Evolutionary conservation across 148 eudicot genomes (phyloP).

Genomic region (Suaeda aralocaspica): DNA sequence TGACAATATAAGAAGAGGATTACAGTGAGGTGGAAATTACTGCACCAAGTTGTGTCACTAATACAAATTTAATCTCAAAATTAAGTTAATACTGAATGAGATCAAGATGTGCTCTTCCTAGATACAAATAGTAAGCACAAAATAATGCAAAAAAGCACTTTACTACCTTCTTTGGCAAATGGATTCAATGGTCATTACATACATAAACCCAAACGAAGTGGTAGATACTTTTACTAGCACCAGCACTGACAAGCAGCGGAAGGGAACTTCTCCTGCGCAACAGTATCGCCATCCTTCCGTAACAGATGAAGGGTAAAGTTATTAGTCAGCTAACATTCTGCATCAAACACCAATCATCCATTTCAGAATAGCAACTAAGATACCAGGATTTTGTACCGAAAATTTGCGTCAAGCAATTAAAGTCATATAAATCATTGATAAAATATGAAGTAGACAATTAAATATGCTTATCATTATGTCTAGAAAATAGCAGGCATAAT

Average conservation of each 20-base stretch:
- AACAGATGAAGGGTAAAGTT: not conserved
- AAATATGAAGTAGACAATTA: too few relatives aligned
- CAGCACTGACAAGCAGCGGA: conserved; percentile 48
- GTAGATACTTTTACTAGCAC: conserved; percentile 73
- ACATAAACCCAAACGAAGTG: conserved; percentile 56
- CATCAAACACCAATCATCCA: too few relatives aligned
- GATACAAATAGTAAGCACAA: not conserved
- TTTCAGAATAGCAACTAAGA: too few relatives aligned
- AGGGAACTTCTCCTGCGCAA: conserved; percentile 88
- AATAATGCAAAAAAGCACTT: not conserved
- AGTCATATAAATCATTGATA: too few relatives aligned
- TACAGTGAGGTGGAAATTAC: too few relatives aligned
- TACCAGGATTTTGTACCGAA: too few relatives aligned
- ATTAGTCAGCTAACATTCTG: not conserved
- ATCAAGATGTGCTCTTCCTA: not conserved
- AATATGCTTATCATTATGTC: not conserved
- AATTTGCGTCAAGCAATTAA: too few relatives aligned
- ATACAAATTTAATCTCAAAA: too few relatives aligned
- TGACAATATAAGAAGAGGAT: too few relatives aligned
- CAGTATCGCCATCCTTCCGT: conserved; percentile 61
- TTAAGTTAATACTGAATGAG: too few relatives aligned
- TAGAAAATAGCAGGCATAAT: not conserved
- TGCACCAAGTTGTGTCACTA: too few relatives aligned
- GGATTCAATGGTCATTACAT: too few relatives aligned
- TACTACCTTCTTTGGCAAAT: not conserved